phyloP scores from a whole-genome alignment of 2,329 filamentous ascomycete species.

The Echinosphaeria canescens region DNA sequence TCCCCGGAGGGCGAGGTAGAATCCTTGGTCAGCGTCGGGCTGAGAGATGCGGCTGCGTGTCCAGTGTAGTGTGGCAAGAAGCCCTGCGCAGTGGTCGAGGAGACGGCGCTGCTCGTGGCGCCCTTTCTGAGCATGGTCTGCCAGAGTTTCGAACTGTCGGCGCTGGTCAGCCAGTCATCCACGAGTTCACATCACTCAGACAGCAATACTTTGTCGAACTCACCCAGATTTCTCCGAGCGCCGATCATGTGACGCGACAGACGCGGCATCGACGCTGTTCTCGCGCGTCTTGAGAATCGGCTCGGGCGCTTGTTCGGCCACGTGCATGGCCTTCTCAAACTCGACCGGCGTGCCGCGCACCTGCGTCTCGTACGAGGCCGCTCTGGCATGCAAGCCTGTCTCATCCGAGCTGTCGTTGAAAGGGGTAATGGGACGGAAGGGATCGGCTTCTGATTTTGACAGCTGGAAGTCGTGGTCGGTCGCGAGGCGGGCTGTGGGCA shows the following conservation, averaged over 20 bases:
- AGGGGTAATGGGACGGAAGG: conserved; percentile 6
- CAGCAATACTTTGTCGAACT: conserved; percentile 4
- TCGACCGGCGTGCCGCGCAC: conserved; percentile 5
- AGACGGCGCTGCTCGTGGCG: conserved; percentile 26
- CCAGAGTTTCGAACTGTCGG: conserved; percentile 18
- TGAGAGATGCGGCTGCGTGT: conserved; percentile 21
- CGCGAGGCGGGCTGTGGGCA: no score
- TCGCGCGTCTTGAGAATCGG: conserved; percentile 4
- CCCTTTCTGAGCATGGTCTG: conserved; percentile 27
- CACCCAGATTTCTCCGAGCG: conserved; percentile 10
- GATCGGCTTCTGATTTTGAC: conserved; percentile 5
- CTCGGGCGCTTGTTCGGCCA: no score
- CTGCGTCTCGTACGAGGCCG: conserved; percentile 7
- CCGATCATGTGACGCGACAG: conserved; percentile 5
- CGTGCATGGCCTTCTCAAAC: conserved; percentile 3
- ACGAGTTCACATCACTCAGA: background rate
- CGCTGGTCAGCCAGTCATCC: conserved; percentile 2
- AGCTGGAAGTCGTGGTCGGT: no score
- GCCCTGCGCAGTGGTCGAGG: conserved; percentile 29
- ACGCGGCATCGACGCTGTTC: conserved; percentile 3
- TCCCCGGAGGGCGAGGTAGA: conserved; percentile 4
- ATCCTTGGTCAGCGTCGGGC: conserved; percentile 7
- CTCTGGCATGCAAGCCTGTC: conserved; percentile 3
- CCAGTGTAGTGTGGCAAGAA: conserved; percentile 28
- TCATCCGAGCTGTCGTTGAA: no score